Percentiles rank a stretch among this genome's conserved stretches.
Evolutionary conservation across 192 early-diverging fungal genomes (phyloP).

Genomic region (Coemansia sp.): DNA sequence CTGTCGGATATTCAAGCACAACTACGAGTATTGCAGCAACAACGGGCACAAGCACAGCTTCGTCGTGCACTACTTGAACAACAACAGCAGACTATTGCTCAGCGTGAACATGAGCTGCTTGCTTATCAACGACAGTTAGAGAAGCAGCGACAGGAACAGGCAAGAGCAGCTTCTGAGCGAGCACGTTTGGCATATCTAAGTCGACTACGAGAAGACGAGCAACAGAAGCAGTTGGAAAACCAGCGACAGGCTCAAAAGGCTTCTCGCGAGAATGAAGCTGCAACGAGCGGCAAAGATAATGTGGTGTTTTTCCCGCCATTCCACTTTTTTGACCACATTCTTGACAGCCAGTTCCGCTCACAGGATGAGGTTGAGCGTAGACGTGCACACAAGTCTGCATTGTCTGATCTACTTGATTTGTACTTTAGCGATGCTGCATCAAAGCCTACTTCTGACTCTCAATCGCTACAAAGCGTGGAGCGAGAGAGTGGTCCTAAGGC

Average conservation of each 20-base stretch:
- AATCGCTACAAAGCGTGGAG: not conserved
- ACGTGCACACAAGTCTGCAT: slow-evolving; percentile 28
- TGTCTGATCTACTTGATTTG: slow-evolving; percentile 23
- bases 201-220: slow-evolving; percentile 21
- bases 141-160: slow-evolving; percentile 23
- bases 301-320: slow-evolving; percentile 36
- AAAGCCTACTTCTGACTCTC: not conserved
- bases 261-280: not conserved
- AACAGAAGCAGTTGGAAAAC: slow-evolving; percentile 9
- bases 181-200: slow-evolving; percentile 24
- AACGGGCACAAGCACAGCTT: slow-evolving; percentile 34
- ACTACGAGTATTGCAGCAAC: slow-evolving; percentile 30
- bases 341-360: slow-evolving; percentile 28
- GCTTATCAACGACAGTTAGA: slow-evolving; percentile 29
- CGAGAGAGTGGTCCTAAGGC: not conserved
- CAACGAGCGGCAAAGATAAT: not conserved
- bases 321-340: slow-evolving; percentile 43
- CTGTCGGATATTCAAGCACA: slow-evolving; percentile 31
- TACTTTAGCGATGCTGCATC: slow-evolving; percentile 25
- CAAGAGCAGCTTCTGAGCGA: slow-evolving; percentile 15
- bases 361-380: slow-evolving; percentile 43
- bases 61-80: slow-evolving; percentile 25
- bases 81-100: slow-evolving; percentile 25
- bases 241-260: not conserved
- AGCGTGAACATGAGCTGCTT: slow-evolving; percentile 26